Evolutionary conservation across 1,139 yeast genomes (phyloP).

Genomic region (Suhomyces guaymorum): DNA sequence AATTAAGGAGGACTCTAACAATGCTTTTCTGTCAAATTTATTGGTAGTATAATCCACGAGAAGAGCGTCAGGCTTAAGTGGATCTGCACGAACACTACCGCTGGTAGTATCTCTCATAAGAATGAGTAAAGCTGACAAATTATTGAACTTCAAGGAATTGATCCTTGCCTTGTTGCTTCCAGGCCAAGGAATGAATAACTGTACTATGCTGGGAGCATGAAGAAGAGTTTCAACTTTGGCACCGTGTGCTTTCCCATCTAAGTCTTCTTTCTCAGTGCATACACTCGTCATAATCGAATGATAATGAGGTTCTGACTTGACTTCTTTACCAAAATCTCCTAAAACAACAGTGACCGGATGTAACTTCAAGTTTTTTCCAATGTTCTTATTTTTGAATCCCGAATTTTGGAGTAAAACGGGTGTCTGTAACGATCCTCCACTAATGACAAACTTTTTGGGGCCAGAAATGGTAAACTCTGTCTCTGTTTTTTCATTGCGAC

Average conservation of each 20-base stretch:
- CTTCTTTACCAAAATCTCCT: constrained; percentile 45
- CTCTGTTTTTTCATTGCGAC: constrained; percentile 34
- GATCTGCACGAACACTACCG: constrained; percentile 43
- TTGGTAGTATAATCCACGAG: constrained; percentile 43
- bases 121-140: constrained; percentile 43
- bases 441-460: constrained; percentile 48
- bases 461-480: constrained; percentile 40
- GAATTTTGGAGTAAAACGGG: constrained; percentile 53
- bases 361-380: constrained; percentile 55
- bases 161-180: constrained; percentile 37
- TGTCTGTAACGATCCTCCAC: constrained; percentile 55
- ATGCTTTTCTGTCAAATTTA: constrained; percentile 46
- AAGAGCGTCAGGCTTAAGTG: constrained; percentile 37
- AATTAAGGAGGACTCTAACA: constrained; percentile 41
- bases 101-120: constrained; percentile 50
- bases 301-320: constrained; percentile 36
- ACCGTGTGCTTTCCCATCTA: constrained; percentile 60
- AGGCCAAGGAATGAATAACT: constrained; percentile 47
- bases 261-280: constrained; percentile 49
- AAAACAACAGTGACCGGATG: constrained; percentile 50
- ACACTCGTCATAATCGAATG: constrained; percentile 56
- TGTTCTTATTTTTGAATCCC: constrained; percentile 54
- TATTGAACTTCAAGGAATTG: constrained; percentile 41
- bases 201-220: constrained; percentile 47
- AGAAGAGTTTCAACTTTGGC: constrained; percentile 54